Base-by-base conservation (phyloP, 345 rosid genomes). In the Rubroshorea leprosula region DNA sequence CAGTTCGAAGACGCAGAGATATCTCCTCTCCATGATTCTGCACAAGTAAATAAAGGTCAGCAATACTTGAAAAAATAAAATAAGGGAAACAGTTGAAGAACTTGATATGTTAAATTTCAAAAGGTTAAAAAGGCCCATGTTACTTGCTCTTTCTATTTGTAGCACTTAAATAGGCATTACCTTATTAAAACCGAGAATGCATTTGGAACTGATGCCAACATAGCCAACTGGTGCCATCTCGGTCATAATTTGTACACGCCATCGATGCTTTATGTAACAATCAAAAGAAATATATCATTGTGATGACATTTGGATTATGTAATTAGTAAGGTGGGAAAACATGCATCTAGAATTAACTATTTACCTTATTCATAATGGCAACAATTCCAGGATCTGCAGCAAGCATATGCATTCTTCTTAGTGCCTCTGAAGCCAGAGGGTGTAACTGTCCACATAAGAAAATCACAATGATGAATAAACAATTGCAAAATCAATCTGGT, bases 191-290 rank as follows among this genome's bases (percentile, higher is more conserved):
- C 99, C 99, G 0, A 93, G 87, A 70, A 89, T 46, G 68, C 97
- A 93, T 68, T 71, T 74, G 6, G 97, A 97, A 72, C 85, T 87
- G 54, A 93, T 72, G 51, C 99, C 99, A 49, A 93, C 99, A 74
- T 89, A 87, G 68, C 99, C 99, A 72, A 89, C 83, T 12, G 99
- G 99, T 39, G 99, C 99, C 72, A 89, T 74, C 81, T 93, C 99
- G 1, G 97, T 86, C 99, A 93, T 83, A 55, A 85, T 76, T 66
- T 87, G 94, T 10, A 89, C 81, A 10, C 80, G 81, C 97, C 99
- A 93, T 3, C 63, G 82, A 80, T 85, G 94, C 99, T 92, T 74
- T 23, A 54, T 2, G 41, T 35, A 16, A 47, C 29, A 16, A 64
- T 39, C 26, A 60, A 60, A 64, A 70, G 41, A 41, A 55, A 61